These are phyloP conservation scores for Phylloporus sp. DNA, from an alignment of 768 basidiomycete genomes.

Conservation along the genomic window DNA sequence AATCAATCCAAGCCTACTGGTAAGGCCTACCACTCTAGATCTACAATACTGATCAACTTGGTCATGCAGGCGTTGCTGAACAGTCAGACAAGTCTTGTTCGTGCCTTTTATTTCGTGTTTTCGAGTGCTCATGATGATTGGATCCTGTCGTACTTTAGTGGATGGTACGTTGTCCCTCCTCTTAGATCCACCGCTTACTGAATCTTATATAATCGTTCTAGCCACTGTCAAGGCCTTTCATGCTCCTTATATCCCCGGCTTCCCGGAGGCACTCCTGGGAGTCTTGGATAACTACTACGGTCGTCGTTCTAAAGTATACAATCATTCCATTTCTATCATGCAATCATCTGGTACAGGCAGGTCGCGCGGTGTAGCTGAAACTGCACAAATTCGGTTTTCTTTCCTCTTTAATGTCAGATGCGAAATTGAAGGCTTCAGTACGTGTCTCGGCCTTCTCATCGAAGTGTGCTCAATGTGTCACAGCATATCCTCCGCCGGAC, in stretches of 20 bases:
- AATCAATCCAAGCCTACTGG: too few species aligned
- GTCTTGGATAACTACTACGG: not conserved
- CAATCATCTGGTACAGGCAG: not conserved
- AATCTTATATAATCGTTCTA: too few species aligned
- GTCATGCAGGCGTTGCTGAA: too few species aligned
- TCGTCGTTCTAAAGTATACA: not conserved
- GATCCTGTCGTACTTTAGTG: too few species aligned
- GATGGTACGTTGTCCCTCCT: too few species aligned
- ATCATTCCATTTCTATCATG: not conserved
- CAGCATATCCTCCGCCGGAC: not conserved
- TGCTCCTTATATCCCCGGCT: not conserved
- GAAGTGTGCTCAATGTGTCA: not conserved
- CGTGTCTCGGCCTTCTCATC: not conserved
- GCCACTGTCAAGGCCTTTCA: not conserved
- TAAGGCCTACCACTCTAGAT: not conserved
- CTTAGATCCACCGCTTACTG: too few species aligned
- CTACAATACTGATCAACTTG: too few species aligned
- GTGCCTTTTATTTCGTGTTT: too few species aligned
- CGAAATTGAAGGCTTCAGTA: not conserved
- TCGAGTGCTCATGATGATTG: too few species aligned
- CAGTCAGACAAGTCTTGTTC: too few species aligned
- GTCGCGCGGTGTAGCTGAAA: not conserved
- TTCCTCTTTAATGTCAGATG: not conserved
- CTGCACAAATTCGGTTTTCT: not conserved
- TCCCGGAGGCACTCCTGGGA: not conserved